Evolutionary conservation across 371 early-diverging fungal genomes (phyloP).

Genomic region (Haplosporangium sp.): DNA sequence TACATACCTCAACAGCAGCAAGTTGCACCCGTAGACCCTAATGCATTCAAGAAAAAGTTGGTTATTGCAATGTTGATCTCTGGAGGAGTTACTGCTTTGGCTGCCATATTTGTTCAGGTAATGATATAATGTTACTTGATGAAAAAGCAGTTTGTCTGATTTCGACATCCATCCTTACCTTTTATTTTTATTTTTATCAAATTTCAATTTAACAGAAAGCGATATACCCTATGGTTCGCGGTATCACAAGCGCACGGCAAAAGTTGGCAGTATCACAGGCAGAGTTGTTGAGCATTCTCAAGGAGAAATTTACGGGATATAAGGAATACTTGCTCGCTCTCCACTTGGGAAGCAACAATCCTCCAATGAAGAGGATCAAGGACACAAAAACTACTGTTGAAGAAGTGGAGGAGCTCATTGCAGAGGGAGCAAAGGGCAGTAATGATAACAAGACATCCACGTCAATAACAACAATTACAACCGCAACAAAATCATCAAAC

Average conservation of each 20-base stretch:
- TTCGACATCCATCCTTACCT: not conserved
- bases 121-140: not conserved
- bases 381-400: slow-evolving; percentile 39
- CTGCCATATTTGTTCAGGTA: slow-evolving; percentile 55
- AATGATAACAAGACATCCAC: not conserved
- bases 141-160: not conserved
- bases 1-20: slow-evolving; percentile 29
- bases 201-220: slow-evolving; percentile 32
- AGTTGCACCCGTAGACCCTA: slow-evolving; percentile 30
- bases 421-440: not conserved
- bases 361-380: slow-evolving; percentile 25
- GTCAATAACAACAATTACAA: not conserved
- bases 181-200: not conserved
- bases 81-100: slow-evolving; percentile 43
- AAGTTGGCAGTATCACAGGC: slow-evolving; percentile 50
- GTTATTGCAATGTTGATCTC: slow-evolving; percentile 54
- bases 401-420: slow-evolving; percentile 24
- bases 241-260: slow-evolving; percentile 54
- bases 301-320: slow-evolving; percentile 46
- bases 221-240: slow-evolving; percentile 52
- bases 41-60: slow-evolving; percentile 52
- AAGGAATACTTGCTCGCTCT: slow-evolving; percentile 40
- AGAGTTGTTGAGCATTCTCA: slow-evolving; percentile 49
- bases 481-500: not conserved
- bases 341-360: slow-evolving; percentile 33